Conservation (phyloP, 1,139 yeast species). For the Hansenula sp. region DNA sequence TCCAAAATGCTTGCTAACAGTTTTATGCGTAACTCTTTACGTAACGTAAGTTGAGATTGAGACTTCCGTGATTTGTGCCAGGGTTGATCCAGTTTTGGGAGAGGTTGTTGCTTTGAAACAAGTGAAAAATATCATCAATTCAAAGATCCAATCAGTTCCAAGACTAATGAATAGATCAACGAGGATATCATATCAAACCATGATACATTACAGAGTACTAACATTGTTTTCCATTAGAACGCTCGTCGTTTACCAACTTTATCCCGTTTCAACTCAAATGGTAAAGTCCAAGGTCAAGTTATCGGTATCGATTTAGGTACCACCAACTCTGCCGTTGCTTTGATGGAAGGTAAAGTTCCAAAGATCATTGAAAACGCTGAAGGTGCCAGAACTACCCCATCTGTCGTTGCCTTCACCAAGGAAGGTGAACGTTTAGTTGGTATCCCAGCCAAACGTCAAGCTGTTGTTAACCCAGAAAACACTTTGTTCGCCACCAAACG, state of each 20-base stretch:
- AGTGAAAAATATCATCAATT: neutral
- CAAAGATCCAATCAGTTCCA: neutral
- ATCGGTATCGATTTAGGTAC: conserved; percentile 99
- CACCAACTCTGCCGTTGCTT: conserved; percentile 98
- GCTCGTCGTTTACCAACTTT: conserved; percentile 42
- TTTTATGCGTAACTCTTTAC: conserved; percentile 19
- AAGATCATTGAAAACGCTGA: conserved; percentile 97
- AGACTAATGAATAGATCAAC: neutral
- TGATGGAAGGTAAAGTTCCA: conserved; percentile 96
- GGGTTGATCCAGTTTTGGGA: too few species aligned
- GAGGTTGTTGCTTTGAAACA: neutral
- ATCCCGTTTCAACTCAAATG: conserved; percentile 48
- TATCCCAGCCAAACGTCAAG: conserved; percentile 98
- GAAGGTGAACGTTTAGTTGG: conserved; percentile 96
- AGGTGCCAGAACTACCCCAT: conserved; percentile 99
- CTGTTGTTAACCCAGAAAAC: conserved; percentile 97
- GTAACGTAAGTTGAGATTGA: conserved; percentile 19
- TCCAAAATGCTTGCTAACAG: conserved; percentile 22
- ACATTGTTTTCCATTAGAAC: conserved; percentile 10
- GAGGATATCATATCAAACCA: too few species aligned
- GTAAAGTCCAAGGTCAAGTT: conserved; percentile 46
- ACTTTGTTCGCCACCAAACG: conserved; percentile 98
- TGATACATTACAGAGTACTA: conserved; percentile 12
- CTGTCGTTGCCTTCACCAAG: conserved; percentile 97
- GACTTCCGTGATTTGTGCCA: too few species aligned